Conservation (phyloP, 2,329 filamentous ascomycete genomes). For the Penicillium sp. region DNA sequence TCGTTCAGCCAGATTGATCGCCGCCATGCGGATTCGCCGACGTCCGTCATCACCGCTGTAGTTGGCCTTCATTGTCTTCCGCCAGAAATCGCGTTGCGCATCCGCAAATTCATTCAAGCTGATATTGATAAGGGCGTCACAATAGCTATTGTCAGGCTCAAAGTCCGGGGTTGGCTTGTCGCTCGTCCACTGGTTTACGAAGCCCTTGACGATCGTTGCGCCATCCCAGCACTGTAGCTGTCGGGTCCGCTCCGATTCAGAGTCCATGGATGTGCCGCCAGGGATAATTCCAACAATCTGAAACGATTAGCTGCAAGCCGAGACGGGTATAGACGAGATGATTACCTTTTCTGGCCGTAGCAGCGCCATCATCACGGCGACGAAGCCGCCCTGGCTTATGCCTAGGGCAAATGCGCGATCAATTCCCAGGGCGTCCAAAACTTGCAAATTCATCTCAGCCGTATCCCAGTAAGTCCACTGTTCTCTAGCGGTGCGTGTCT, state of each 20-base stretch:
- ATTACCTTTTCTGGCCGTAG: conserved; percentile 45
- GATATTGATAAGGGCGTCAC: conserved; percentile 44
- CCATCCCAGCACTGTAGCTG: conserved; percentile 49
- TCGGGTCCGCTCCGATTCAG: conserved; percentile 43
- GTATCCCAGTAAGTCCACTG: conserved; percentile 55
- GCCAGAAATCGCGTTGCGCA: conserved; percentile 43
- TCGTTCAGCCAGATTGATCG: conserved; percentile 46
- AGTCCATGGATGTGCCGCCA: conserved; percentile 50
- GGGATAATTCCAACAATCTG: conserved; percentile 50
- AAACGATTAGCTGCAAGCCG: not conserved
- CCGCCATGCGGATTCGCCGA: conserved; percentile 46
- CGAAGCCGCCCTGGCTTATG: conserved; percentile 53
- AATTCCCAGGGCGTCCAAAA: conserved; percentile 48
- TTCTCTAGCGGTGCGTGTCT: conserved; percentile 42
- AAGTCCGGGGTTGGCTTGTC: conserved; percentile 41
- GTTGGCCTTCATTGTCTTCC: conserved; percentile 40
- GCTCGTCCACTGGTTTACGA: conserved; percentile 41
- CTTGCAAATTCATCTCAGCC: conserved; percentile 51
- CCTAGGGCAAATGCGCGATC: conserved; percentile 46
- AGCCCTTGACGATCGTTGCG: conserved; percentile 28
- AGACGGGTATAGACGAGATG: not conserved
- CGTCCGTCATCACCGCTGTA: conserved; percentile 50
- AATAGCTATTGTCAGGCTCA: conserved; percentile 39
- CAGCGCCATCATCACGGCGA: conserved; percentile 50
- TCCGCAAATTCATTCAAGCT: conserved; percentile 43